phyloP scores from a whole-genome alignment of 108 stramenopile species.

The Nannochloropsis gaditana region DNA sequence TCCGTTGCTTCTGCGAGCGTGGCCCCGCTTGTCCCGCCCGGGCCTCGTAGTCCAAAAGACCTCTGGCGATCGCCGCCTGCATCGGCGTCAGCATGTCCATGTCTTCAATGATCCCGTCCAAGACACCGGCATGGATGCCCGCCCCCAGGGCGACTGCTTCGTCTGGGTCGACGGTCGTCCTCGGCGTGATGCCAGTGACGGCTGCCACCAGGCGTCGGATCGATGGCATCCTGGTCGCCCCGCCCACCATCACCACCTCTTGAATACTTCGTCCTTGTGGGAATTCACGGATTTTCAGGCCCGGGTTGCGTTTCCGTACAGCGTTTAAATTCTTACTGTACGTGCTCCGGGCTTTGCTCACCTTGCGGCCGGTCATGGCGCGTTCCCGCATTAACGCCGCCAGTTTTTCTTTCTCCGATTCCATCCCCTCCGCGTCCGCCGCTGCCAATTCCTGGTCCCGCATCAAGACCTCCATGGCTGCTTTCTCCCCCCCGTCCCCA shows the following conservation, averaged over 20 bases:
- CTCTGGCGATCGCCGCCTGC: background rate
- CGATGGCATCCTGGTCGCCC: slow-evolving; percentile 44
- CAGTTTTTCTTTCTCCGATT: background rate
- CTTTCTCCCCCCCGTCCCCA: background rate
- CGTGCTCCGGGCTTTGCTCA: background rate
- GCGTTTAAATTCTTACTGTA: slow-evolving; percentile 5
- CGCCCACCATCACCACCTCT: slow-evolving; percentile 42
- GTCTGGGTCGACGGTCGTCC: slow-evolving; percentile 36
- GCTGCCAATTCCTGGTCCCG: background rate
- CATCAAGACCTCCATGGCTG: background rate
- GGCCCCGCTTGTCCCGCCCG: background rate
- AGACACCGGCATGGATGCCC: slow-evolving; percentile 35
- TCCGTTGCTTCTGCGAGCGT: background rate
- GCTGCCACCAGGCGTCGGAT: slow-evolving; percentile 31
- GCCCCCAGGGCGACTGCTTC: slow-evolving; percentile 39
- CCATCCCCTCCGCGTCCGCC: background rate
- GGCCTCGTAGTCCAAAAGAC: background rate
- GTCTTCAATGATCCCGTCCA: slow-evolving; percentile 29
- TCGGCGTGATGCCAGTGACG: slow-evolving; percentile 31
- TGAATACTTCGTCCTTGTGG: slow-evolving; percentile 36
- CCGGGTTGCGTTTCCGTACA: slow-evolving; percentile 16
- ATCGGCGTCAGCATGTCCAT: background rate
- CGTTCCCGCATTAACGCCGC: background rate
- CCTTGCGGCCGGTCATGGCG: background rate
- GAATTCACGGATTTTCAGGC: slow-evolving; percentile 32